Percentiles rank a stretch among this genome's conserved stretches.
phyloP scores from a whole-genome alignment of 192 early-diverging fungal genomes.

The Coemansia sp. region DNA sequence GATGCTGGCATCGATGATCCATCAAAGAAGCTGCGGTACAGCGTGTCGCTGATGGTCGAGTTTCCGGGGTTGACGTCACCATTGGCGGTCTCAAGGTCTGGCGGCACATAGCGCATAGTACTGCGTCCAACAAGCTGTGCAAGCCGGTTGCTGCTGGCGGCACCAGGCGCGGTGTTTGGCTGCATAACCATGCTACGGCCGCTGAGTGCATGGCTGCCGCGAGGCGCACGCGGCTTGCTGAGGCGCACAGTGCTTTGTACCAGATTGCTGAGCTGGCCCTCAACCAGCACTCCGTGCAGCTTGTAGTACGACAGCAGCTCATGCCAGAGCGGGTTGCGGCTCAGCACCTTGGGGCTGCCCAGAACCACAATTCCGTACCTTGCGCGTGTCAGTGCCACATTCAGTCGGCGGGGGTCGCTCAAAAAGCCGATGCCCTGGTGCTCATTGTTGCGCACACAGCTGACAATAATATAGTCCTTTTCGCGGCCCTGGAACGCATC shows the following conservation, averaged over 20 bases:
- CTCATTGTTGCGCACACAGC: slow-evolving; percentile 96
- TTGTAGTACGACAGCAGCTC: slow-evolving; percentile 94
- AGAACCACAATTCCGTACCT: slow-evolving; percentile 92
- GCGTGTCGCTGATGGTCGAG: slow-evolving; percentile 15
- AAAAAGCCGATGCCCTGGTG: slow-evolving; percentile 95
- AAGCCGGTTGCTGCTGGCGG: slow-evolving; percentile 42
- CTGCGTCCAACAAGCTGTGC: slow-evolving; percentile 52
- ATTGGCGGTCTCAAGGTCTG: slow-evolving; percentile 31
- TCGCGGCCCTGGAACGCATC: slow-evolving; percentile 99
- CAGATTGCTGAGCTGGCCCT: slow-evolving; percentile 87
- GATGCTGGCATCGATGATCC: slow-evolving; percentile 14
- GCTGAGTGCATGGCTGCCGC: slow-evolving; percentile 36
- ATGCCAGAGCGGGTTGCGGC: slow-evolving; percentile 94
- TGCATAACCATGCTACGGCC: slow-evolving; percentile 36
- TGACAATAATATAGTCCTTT: slow-evolving; percentile 98
- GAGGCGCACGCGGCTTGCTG: slow-evolving; percentile 62
- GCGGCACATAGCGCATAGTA: slow-evolving; percentile 52
- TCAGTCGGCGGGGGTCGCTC: slow-evolving; percentile 86
- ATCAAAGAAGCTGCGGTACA: slow-evolving; percentile 29
- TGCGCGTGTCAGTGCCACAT: slow-evolving; percentile 87
- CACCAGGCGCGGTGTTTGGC: slow-evolving; percentile 34
- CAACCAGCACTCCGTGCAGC: slow-evolving; percentile 83
- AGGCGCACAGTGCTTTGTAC: slow-evolving; percentile 90
- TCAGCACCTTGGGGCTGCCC: slow-evolving; percentile 93
- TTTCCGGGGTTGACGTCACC: not conserved